Evolutionary conservation across 305 asterid genomes (phyloP).

Genomic region (Plantago coronopus): DNA sequence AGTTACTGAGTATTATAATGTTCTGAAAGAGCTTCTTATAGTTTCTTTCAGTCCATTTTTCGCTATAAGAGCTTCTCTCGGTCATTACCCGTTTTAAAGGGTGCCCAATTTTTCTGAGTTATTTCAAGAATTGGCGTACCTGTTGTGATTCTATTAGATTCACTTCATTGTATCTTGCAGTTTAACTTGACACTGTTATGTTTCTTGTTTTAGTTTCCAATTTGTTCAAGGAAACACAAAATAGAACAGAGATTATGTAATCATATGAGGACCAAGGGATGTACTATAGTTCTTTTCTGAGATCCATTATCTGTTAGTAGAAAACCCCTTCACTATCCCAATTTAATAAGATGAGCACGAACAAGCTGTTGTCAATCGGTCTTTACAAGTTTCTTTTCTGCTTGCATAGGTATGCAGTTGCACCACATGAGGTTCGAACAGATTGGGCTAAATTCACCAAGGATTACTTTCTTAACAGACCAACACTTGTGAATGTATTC

Average conservation of each 20-base stretch:
- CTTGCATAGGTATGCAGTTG: conserved; percentile 72
- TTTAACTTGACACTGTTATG: neutral
- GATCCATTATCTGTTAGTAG: neutral
- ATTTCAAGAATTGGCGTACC: neutral
- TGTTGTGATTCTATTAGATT: neutral
- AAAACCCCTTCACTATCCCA: too few relatives aligned
- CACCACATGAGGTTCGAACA: conserved; percentile 81
- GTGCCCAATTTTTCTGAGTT: neutral
- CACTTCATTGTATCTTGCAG: neutral
- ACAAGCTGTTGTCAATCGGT: neutral
- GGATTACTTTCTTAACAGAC: conserved; percentile 83
- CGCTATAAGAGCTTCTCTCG: neutral
- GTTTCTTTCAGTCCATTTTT: too few relatives aligned
- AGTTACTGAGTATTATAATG: neutral
- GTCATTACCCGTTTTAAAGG: neutral
- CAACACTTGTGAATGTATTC: conserved; percentile 90
- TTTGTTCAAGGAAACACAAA: neutral
- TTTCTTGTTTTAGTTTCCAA: neutral
- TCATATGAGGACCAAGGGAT: conserved; percentile 2
- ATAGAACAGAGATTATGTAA: neutral
- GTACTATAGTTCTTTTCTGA: neutral
- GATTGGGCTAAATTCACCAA: conserved; percentile 93
- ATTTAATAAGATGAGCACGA: neutral
- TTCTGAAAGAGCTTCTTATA: too few relatives aligned
- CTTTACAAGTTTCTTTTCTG: neutral